A percentile compares a stretch with the other conserved stretches of the same genome.
phyloP scores from a whole-genome alignment of 2,329 filamentous ascomycete genomes.

The Botrytis galanthina region DNA sequence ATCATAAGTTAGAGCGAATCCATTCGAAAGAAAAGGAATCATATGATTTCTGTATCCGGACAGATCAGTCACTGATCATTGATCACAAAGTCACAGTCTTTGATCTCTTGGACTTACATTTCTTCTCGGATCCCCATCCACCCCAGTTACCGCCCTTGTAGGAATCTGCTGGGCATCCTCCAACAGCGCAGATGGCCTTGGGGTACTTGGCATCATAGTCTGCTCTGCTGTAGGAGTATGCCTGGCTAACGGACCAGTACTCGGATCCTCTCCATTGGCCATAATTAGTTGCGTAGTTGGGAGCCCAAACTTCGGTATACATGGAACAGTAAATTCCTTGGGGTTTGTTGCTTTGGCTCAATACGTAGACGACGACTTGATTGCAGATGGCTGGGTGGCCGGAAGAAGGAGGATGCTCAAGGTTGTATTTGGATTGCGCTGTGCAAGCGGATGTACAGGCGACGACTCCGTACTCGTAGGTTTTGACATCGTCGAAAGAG shows the following conservation, averaged over 20 bases:
- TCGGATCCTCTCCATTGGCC: slow-evolving; percentile 26
- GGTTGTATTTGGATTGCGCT: slow-evolving; percentile 40
- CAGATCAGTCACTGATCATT: not conserved
- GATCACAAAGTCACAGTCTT: not conserved
- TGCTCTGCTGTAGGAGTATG: not conserved
- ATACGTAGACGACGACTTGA: slow-evolving; percentile 42
- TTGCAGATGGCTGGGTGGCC: slow-evolving; percentile 40
- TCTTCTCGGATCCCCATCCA: not conserved
- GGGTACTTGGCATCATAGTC: not conserved
- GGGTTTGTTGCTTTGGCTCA: slow-evolving; percentile 38
- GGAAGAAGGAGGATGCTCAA: slow-evolving; percentile 33
- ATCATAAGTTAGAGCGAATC: not conserved
- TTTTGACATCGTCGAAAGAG: slow-evolving; percentile 26
- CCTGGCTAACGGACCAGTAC: slow-evolving; percentile 17
- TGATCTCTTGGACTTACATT: not conserved
- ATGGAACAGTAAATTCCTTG: slow-evolving; percentile 42
- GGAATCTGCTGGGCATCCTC: not conserved
- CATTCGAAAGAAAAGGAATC: not conserved
- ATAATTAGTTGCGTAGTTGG: slow-evolving; percentile 30
- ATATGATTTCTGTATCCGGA: not conserved
- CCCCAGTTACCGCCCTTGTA: slow-evolving; percentile 11
- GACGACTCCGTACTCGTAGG: slow-evolving; percentile 25
- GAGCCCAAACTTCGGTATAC: slow-evolving; percentile 32
- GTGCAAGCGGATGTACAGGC: slow-evolving; percentile 40
- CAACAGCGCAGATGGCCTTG: not conserved